Percentiles rank a stretch among this genome's conserved stretches.
Conservation (phyloP, 75 land plant genomes). For the Pinus albicaulis region DNA sequence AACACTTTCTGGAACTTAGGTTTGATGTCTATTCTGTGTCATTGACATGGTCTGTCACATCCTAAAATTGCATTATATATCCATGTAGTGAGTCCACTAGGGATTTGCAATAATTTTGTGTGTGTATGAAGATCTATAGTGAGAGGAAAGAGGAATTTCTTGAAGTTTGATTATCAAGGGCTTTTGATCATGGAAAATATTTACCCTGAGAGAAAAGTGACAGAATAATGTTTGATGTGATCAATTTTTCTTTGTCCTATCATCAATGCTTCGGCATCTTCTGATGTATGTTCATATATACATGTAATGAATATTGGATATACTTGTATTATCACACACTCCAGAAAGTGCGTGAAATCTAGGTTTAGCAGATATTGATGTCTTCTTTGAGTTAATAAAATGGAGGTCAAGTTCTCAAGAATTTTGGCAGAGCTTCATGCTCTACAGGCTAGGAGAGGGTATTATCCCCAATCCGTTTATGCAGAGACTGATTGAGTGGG, state of each 20-base stretch:
- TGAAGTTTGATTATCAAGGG: background rate
- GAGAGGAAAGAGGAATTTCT: background rate
- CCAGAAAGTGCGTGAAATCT: background rate
- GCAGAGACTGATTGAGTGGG: background rate
- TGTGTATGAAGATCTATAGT: background rate
- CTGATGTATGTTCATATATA: background rate
- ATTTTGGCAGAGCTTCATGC: background rate
- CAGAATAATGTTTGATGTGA: background rate
- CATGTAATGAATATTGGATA: background rate
- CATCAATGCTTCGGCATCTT: background rate
- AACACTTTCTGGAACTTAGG: background rate
- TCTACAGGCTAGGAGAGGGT: background rate
- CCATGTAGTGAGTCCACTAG: background rate
- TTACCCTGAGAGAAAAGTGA: background rate
- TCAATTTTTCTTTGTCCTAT: background rate
- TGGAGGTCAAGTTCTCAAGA: background rate
- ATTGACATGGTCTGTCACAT: background rate
- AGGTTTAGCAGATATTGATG: background rate
- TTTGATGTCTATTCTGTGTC: background rate
- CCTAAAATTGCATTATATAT: background rate
- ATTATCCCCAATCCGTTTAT: background rate
- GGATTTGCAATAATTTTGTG: background rate
- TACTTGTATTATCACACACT: background rate
- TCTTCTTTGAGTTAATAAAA: background rate
- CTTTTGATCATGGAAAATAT: background rate